A percentile compares a stretch with the other conserved stretches of the same genome.
These are phyloP conservation scores for Elsinoe perseae DNA, from an alignment of 2,329 filamentous ascomycete species.

Conservation along the genomic window DNA sequence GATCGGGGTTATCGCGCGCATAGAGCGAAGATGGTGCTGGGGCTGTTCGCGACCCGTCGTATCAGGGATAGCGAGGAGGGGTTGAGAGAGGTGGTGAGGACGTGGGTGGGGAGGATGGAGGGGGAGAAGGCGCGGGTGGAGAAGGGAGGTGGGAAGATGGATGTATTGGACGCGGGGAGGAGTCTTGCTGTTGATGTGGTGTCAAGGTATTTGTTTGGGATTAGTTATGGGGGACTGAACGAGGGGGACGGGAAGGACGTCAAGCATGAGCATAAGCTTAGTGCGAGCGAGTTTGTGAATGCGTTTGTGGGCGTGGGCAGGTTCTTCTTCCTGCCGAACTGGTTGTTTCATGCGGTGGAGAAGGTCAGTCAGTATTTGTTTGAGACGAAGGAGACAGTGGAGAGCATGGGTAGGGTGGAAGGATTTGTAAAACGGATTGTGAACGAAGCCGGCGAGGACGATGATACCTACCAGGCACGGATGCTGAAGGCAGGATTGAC, in stretches of 20 bases:
- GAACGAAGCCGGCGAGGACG: slow-evolving; percentile 27
- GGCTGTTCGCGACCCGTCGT: slow-evolving; percentile 43
- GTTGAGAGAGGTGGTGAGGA: slow-evolving; percentile 37
- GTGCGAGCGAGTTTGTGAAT: slow-evolving; percentile 46
- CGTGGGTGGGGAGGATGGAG: slow-evolving; percentile 37
- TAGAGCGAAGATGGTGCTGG: slow-evolving; percentile 44
- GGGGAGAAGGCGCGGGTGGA: slow-evolving; percentile 25
- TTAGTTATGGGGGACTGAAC: slow-evolving; percentile 43
- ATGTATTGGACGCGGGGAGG: slow-evolving; percentile 44
- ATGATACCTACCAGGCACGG: slow-evolving; percentile 43
- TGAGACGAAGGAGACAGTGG: slow-evolving; percentile 29
- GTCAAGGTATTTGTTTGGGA: slow-evolving; percentile 46
- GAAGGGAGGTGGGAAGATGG: slow-evolving; percentile 28
- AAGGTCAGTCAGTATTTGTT: slow-evolving; percentile 31
- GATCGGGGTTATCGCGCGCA: slow-evolving; percentile 35
- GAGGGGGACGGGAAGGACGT: slow-evolving; percentile 26
- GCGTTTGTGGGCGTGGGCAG: slow-evolving; percentile 48
- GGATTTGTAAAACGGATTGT: slow-evolving; percentile 38
- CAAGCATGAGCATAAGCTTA: slow-evolving; percentile 28
- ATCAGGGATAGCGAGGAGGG: slow-evolving; percentile 35
- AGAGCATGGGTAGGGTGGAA: slow-evolving; percentile 36
- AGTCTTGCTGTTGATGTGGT: slow-evolving; percentile 49
- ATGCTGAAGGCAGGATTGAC: slow-evolving; percentile 40
- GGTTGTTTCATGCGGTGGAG: slow-evolving; percentile 35
- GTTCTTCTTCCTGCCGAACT: slow-evolving; percentile 47